Conservation (phyloP, 164 flowering plant genomes). For the Houttuynia cordata region DNA sequence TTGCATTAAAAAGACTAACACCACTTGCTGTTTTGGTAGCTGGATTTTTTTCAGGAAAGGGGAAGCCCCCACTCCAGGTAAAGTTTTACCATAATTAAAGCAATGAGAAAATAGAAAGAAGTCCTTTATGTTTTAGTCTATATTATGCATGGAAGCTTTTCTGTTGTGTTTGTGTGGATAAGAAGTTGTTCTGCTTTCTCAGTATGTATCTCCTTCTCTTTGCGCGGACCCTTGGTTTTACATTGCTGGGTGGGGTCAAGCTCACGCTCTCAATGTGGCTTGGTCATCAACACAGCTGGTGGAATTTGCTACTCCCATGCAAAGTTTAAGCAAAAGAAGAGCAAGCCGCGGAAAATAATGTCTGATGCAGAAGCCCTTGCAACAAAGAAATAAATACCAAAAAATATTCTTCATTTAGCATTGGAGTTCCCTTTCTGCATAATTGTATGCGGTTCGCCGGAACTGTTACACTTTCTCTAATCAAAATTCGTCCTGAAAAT, state of each 20-base stretch:
- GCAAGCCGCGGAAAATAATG: constrained; percentile 32
- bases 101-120: too few relatives aligned
- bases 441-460: not conserved
- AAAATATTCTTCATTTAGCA: too few relatives aligned
- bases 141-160: too few relatives aligned
- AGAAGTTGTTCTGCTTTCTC: too few relatives aligned
- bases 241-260: constrained; percentile 87
- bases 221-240: constrained; percentile 76
- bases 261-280: constrained; percentile 81
- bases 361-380: constrained; percentile 48
- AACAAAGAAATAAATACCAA: constrained; percentile 21
- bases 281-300: constrained; percentile 87
- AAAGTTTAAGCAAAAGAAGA: constrained; percentile 77
- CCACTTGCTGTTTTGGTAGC: constrained; percentile 95
- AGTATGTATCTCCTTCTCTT: not conserved
- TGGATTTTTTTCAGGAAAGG: constrained; percentile 77
- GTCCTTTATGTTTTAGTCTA: too few relatives aligned
- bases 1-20: constrained; percentile 93
- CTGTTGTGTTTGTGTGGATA: too few relatives aligned
- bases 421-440: not conserved
- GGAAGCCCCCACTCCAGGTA: constrained; percentile 83
- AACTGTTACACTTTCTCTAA: too few relatives aligned
- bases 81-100: not conserved
- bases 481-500: too few relatives aligned
- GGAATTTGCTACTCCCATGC: constrained; percentile 94